Base-by-base conservation (phyloP, 1,284 basidiomycete species). In the Cystobasidiaceae sp. region DNA sequence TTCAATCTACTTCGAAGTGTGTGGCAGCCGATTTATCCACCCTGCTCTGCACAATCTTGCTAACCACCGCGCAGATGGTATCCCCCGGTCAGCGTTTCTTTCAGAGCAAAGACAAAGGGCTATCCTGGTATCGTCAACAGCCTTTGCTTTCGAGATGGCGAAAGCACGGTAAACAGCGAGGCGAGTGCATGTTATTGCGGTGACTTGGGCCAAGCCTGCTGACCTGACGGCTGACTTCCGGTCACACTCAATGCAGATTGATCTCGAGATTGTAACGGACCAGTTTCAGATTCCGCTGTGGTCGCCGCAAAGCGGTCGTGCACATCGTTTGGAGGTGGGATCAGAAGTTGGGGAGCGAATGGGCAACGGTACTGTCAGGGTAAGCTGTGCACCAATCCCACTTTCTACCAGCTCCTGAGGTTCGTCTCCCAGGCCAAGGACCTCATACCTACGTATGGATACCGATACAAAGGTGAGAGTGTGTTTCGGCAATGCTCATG, bases 241-340 rank as follows among this genome's bases (percentile, higher is more conserved):
- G n/a, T n/a, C n/a, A n/a, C n/a, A n/a, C n/a, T n/a, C n/a, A n/a
- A n/a, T 19, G 17, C 17, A 55, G 51, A 55, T 55, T 41, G 51
- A 55, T 28, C 21, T 55, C n/a, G 51, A 55, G 19, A 17, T 55
- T 4, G 51, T 41, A 11, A 23, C 51, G 13, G 51, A 32, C 13
- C 51, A 55, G 30, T 41, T 55, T 25, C 51, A 55, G 23, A n/a
- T 25, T n/a, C 51, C 51, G 8, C 17, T 55, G n/a, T 55, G 51
- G 51, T 15, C 11, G 5, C 9, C 51, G 15, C 21, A 52, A 11
- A n/a, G n/a, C n/a, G 17, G 17, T 19, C 23, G 30, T 27, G 27
- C 50, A 7, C 30, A 52, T 25, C 50, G 50, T 3, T 15, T 55
- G 9, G 34, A 23, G 15, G 27, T 33, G 28, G 51, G 32, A n/a